Conservation (phyloP, 441 rosid genomes). For the Erysimum cheiri region DNA sequence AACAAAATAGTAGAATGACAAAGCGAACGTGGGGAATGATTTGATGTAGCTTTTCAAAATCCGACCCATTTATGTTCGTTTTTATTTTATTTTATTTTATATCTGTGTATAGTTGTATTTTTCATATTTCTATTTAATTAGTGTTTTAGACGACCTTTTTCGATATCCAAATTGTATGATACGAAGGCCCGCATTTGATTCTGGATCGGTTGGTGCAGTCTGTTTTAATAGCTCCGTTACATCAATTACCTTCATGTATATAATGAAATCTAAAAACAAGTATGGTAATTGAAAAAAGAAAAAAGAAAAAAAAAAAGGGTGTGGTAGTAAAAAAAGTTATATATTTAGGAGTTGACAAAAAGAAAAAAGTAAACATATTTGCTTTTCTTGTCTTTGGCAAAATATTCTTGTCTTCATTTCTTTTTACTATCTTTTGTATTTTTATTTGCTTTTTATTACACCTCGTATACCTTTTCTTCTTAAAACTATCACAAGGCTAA, state of each 20-base stretch:
- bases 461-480: not conserved
- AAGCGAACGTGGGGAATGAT: constrained; percentile 46
- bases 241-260: not conserved
- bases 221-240: not conserved
- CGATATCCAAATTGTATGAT: not conserved
- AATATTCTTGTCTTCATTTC: not conserved
- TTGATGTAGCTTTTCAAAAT: constrained; percentile 35
- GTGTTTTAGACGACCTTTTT: not conserved
- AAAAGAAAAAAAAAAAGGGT: no score
- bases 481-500: not conserved
- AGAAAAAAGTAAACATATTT: not conserved
- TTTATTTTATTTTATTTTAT: not conserved
- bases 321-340: no score
- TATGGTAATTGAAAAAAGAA: no score
- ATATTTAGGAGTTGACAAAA: no score
- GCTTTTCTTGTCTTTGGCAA: not conserved
- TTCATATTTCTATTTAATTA: not conserved
- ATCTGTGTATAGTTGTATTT: not conserved
- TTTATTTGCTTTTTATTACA: not conserved
- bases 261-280: no score
- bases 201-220: not conserved
- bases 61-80: not conserved
- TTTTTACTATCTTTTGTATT: not conserved
- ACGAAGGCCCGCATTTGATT: not conserved
- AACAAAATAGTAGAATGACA: constrained; percentile 33